Percentiles rank a stretch among this genome's conserved stretches.
Conservation (phyloP, 2,329 filamentous ascomycete genomes). For the Whalleya microplaca region DNA sequence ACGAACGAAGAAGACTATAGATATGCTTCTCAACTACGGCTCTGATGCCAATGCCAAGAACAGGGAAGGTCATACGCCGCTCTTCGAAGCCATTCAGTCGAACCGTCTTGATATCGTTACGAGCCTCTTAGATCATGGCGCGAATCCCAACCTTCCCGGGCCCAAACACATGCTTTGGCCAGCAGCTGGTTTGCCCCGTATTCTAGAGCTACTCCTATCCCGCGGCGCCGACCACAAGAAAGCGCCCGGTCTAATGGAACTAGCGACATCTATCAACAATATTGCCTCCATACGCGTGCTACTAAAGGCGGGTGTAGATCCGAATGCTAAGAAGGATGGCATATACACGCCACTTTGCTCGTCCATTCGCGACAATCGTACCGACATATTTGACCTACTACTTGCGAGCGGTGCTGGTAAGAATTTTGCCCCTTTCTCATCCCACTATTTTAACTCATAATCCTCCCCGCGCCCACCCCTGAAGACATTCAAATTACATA, state of each 20-base stretch:
- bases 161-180: slow-evolving; percentile 61
- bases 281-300: slow-evolving; percentile 63
- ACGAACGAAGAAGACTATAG: slow-evolving; percentile 46
- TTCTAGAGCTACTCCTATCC: slow-evolving; percentile 51
- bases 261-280: slow-evolving; percentile 66
- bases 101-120: slow-evolving; percentile 51
- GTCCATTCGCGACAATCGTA: slow-evolving; percentile 67
- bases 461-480: no score
- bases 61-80: slow-evolving; percentile 51
- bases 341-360: slow-evolving; percentile 71
- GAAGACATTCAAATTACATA: no score
- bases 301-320: slow-evolving; percentile 61
- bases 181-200: slow-evolving; percentile 17
- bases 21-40: slow-evolving; percentile 46
- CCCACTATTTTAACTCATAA: no score
- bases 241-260: slow-evolving; percentile 65
- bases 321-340: slow-evolving; percentile 66
- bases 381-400: slow-evolving; percentile 64
- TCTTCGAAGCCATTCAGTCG: slow-evolving; percentile 54
- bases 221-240: slow-evolving; percentile 65
- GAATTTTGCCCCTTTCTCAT: background rate
- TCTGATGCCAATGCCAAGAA: slow-evolving; percentile 58
- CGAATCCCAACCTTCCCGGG: slow-evolving; percentile 69
- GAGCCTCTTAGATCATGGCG: slow-evolving; percentile 59
- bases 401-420: slow-evolving; percentile 53